Conservation (phyloP, 2,329 filamentous ascomycete species). For the Fusarium staphyleae region DNA sequence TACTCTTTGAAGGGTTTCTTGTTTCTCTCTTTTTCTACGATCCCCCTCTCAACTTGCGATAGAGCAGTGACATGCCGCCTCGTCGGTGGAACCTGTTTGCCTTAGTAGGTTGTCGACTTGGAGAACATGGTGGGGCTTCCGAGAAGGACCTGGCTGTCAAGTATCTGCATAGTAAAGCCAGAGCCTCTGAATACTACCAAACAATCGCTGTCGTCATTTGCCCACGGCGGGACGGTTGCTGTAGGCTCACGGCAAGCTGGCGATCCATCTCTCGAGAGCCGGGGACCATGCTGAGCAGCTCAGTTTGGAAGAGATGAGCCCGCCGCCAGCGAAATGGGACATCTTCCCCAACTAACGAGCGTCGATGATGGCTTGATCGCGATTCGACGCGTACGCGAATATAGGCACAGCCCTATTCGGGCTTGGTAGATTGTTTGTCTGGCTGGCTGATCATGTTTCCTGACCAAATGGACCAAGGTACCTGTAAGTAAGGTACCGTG, state of each 20-base stretch:
- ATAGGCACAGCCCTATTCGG: slow-evolving; percentile 11
- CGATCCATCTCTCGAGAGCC: slow-evolving; percentile 1
- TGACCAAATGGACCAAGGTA: slow-evolving; percentile 14
- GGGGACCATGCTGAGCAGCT: slow-evolving; percentile 7
- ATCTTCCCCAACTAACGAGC: slow-evolving; percentile 12
- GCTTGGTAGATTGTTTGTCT: slow-evolving; percentile 11
- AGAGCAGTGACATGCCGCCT: slow-evolving; percentile 33
- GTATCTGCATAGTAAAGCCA: slow-evolving; percentile 16
- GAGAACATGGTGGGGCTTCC: slow-evolving; percentile 20
- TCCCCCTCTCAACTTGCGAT: slow-evolving; percentile 25
- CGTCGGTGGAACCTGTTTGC: slow-evolving; percentile 31
- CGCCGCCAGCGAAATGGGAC: not conserved
- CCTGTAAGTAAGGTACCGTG: slow-evolving; percentile 29
- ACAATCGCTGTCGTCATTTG: slow-evolving; percentile 29
- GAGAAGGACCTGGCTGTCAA: slow-evolving; percentile 2
- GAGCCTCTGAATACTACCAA: slow-evolving; percentile 6
- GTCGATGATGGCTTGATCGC: slow-evolving; percentile 24
- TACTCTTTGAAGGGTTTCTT: slow-evolving; percentile 6
- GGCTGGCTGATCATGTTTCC: slow-evolving; percentile 27
- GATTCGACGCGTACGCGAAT: slow-evolving; percentile 24
- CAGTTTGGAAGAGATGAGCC: slow-evolving; percentile 2
- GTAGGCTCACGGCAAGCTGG: slow-evolving; percentile 2
- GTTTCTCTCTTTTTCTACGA: slow-evolving; percentile 14
- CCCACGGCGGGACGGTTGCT: not conserved
- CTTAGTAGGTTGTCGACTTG: slow-evolving; percentile 24